Base-by-base conservation (phyloP, 495 filamentous ascomycete genomes). In the Penicillium longicatenatum region DNA sequence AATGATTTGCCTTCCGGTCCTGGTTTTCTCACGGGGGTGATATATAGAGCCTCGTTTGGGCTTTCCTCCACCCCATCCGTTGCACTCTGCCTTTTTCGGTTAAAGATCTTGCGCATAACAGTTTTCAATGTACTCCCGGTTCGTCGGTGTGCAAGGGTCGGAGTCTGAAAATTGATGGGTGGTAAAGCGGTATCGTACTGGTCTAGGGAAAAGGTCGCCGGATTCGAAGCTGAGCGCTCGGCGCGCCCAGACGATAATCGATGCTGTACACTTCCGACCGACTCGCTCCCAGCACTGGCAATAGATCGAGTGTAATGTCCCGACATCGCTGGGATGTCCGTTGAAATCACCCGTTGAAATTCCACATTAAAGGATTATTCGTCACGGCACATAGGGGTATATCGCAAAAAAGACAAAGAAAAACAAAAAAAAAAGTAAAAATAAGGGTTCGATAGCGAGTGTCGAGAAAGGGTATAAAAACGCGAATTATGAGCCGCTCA, bases 91-190 rank as follows among this genome's bases (percentile, higher is more conserved):
- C 73, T 58, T 60, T 75, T 78, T 4, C 73, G 64, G 20, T 69
- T 77, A 63, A 79, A 79, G 22, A 79, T 75, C 61, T 74, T 79
- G 39, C 73, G 71, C 77, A 79, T 79, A 11, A 79, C 77, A 2
- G 73, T 78, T 54, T 76, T 78, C 43, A 78, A 52, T 1, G 77
- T 77, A 52, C 75, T 79, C 10, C 72, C 77, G 0, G 71, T 76
- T 9, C 77, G 73, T 24, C 77, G 77, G 52, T 75, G 72, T 19
- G 56, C 54, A 12, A 64, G 29, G 0, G 68, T n/a, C 42, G 4
- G 55, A 16, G 26, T 49, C 7, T 66, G 58, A n/a, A 59, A 63
- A 10, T 60, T 54, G 30, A 67, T 75, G 41, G 65, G 70, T 21
- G 66, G 67, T 54, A 59, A 50, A 39, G 52, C 70, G 26, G 59